A percentile compares a stretch with the other conserved stretches of the same genome.
These are phyloP conservation scores for Chrysosporium queenslandicum DNA, from an alignment of 2,329 filamentous ascomycete species.

Conservation along the genomic window DNA sequence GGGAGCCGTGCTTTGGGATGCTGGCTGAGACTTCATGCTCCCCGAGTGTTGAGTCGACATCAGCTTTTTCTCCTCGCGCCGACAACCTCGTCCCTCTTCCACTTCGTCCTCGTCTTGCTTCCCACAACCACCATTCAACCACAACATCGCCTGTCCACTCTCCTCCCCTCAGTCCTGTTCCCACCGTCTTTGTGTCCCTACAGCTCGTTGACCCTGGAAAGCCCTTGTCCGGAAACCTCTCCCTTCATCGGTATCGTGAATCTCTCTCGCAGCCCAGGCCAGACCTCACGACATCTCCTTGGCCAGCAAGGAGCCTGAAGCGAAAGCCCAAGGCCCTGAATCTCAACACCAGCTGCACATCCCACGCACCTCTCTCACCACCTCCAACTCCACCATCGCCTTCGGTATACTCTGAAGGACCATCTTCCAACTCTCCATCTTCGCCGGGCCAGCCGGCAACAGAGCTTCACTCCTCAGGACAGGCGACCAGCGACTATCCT, in stretches of 20 bases:
- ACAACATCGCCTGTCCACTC: constrained; percentile 7
- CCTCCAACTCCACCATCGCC: constrained; percentile 13
- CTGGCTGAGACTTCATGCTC: background rate
- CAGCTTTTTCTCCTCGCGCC: background rate
- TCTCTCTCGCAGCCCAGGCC: constrained; percentile 13
- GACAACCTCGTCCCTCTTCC: constrained; percentile 6
- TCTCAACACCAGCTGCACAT: constrained; percentile 12
- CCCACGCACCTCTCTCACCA: constrained; percentile 14
- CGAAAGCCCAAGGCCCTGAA: constrained; percentile 18
- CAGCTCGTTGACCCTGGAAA: constrained; percentile 1
- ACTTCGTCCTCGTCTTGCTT: background rate
- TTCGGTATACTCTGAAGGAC: constrained; percentile 1
- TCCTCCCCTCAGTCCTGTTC: constrained; percentile 15
- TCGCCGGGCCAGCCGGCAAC: background rate
- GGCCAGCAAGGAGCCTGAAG: constrained; percentile 15
- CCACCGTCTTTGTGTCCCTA: constrained; percentile 16
- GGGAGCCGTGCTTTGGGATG: constrained; percentile 4
- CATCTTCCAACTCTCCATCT: background rate
- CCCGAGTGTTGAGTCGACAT: background rate
- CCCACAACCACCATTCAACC: background rate
- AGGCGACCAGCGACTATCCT: background rate
- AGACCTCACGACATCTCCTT: background rate
- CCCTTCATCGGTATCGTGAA: constrained; percentile 18
- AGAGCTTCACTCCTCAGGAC: too few species aligned
- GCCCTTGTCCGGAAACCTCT: constrained; percentile 12